Evolutionary conservation across 768 basidiomycete species (phyloP), one percentile per base, ranked within the genome.

Genomic region (Serendipita sp.): DNA sequence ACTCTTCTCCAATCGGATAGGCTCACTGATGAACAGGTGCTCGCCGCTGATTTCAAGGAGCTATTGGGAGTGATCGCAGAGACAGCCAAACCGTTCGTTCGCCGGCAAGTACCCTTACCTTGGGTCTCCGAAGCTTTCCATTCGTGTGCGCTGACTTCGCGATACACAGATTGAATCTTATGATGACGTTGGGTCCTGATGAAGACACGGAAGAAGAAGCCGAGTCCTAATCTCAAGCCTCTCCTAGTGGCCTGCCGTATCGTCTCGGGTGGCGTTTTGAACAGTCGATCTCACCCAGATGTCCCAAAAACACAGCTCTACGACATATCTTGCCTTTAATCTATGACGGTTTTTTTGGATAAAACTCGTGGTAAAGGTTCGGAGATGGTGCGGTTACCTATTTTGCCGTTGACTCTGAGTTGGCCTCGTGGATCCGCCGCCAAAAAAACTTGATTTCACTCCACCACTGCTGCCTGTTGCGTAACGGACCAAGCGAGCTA

Each of bases 1-100:
- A 67, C 51, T 64, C 65, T 46, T 54, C 66, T 67, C 60, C 37
- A 56, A 48, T 18, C 46, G 45, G n/a, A 18, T 64, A 88, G 88
- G 58, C 92, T 93, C 73, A 77, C 77, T 1, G 92, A 94, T 71
- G 78, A 79, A 18, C 81, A 92, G 70, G 91, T 91, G 2, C 74
- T 90, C 1, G 72, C 75, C 2, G 78, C 81, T 0, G 78, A 81
- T 44, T 95, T 93, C 73, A 81, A 81, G 62, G 80, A 86, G 41
- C 78, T 79, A 30, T 71, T 95, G 3, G 77, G 78, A 30, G 71
- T 78, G 0, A 76, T 87, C 7, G 81, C 79, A 3, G 73, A 69
- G 28, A 76, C 88, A 1, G 76, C 86, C 70, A 76, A 77, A 62
- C 92, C 92, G 0, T 85, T 96, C 65, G 87, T 93, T 2, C 88